Base-by-base conservation (phyloP, 495 filamentous ascomycete species). In the Penicillium manginii region DNA sequence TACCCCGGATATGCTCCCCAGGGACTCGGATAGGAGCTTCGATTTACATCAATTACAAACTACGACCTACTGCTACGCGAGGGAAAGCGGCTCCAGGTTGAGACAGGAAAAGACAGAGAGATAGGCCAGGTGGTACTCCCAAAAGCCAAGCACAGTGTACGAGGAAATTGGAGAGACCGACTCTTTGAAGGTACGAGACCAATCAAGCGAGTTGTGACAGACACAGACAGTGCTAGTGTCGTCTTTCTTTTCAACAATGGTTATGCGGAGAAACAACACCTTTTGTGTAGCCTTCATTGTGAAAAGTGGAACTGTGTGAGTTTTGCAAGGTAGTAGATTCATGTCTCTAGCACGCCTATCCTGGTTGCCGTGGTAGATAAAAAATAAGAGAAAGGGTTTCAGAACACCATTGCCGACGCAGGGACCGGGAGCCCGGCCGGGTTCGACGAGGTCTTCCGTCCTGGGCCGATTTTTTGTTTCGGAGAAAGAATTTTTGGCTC, bases 201-300 rank as follows among this genome's bases (percentile, higher is more conserved):
- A 57, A 53, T 58, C 68, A 68, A 71, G 47, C 65, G 62, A 70
- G 67, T 61, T 53, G 52, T 51, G 57, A 57, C 55, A 22, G 33
- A 43, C 57, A 63, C 55, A 54, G 22, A 23, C n/a, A 48, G 54
- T 50, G 58, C 64, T 45, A 57, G 57, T 56, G 52, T 45, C 66
- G 56, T 60, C 60, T 64, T 64, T 49, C 66, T 77, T 43, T 78
- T 76, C 73, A 77, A 63, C 76, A 78, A 78, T 78, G 73, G 71
- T 78, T 78, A 78, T 74, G 74, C 76, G 76, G 75, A 71, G 64
- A 43, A 73, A 70, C 71, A 75, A 73, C 76, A 78, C 76, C 73
- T 62, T 67, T 67, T 49, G 77, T 78, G 77, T 70, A 77, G 75
- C 77, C 77, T 75, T 73, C 75, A 79, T 79, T 75, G 77, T 71